Evolutionary conservation across 2,329 filamentous ascomycete species (phyloP).

Genomic region (Colletotrichum cordylinicola): DNA sequence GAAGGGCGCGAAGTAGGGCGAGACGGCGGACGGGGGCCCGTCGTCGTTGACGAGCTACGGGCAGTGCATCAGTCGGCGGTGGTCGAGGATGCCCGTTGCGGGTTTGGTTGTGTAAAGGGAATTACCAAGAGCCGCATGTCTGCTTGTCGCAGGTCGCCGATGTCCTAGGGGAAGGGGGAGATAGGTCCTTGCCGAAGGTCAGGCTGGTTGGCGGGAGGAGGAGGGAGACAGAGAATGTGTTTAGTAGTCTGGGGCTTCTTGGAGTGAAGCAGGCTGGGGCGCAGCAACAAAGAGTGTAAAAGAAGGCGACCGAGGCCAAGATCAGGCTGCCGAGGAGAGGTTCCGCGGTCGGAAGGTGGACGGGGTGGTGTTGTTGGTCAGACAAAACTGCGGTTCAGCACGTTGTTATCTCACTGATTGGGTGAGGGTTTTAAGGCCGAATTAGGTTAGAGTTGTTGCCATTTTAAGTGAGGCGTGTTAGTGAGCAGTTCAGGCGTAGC

Average conservation of each 20-base stretch:
- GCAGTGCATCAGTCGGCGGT: background rate
- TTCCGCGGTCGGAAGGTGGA: background rate
- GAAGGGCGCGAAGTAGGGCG: slow-evolving; percentile 64
- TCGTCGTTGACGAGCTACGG: slow-evolving; percentile 56
- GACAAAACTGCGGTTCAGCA: background rate
- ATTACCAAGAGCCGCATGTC: slow-evolving; percentile 20
- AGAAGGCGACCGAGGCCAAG: background rate
- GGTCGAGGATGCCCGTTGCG: background rate
- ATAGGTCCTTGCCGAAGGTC: background rate
- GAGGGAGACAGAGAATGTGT: background rate
- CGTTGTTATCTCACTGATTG: background rate
- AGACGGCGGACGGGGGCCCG: slow-evolving; percentile 63
- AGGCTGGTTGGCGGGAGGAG: background rate
- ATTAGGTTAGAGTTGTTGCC: background rate
- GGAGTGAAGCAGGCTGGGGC: background rate
- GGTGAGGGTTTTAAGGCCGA: background rate
- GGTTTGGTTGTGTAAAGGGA: background rate
- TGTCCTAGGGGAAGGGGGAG: background rate
- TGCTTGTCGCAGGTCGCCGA: slow-evolving; percentile 2
- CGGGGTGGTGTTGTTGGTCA: background rate
- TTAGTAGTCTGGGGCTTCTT: background rate
- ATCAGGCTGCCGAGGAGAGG: background rate
- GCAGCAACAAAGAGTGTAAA: background rate
- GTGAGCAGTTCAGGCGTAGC: background rate
- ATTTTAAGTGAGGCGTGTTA: background rate